Base-by-base conservation (phyloP, 1,139 yeast genomes). In the Geotrichum citri-aurantii region DNA sequence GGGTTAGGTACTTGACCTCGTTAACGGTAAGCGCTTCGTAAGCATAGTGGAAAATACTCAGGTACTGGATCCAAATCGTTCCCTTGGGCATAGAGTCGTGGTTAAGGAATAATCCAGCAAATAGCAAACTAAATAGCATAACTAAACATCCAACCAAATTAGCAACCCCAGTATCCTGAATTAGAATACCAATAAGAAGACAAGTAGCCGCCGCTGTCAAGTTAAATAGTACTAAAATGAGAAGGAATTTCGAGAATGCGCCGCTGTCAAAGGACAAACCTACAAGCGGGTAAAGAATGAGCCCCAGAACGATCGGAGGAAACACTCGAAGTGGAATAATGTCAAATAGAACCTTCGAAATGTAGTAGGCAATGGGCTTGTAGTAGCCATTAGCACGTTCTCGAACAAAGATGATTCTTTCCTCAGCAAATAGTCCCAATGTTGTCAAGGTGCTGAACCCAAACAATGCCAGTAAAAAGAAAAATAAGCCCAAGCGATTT, bases 381-480 rank as follows among this genome's bases (percentile, higher is more conserved):
- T 93, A 93, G 72, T 93, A 93, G 65, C 93, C 93, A 70, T 93
- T 93, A 6, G 98, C 92, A 60, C 99, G 81, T 73, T 93, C 99
- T 59, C 97, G 81, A 62, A 93, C 81, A 68, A 93, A 93, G 23
- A 92, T 88, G 50, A 91, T 83, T 65, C 98, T 79, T 71, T 93
- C 99, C 61, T 83, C 80, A 0, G 96, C 85, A 71, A 93, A 93
- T 1, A 96, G 83, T 67, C 90, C 92, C 58, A 93, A 77, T 0
- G 97, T 96, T 0, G 98, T 93, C 68, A 93, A 79, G 0, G 98
- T 86, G 1, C 96, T 86, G 71, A 93, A 93, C 0, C 99, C 99
- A 75, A 93, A 92, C 68, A 92, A 81, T 3, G 98, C 90, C 64
- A 93, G 77, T 58, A 92, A 75, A 71, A 92, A 92, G 78, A 93